Evolutionary conservation across 2,329 filamentous ascomycete species (phyloP).

Genomic region (Fusarium verrucosum): DNA sequence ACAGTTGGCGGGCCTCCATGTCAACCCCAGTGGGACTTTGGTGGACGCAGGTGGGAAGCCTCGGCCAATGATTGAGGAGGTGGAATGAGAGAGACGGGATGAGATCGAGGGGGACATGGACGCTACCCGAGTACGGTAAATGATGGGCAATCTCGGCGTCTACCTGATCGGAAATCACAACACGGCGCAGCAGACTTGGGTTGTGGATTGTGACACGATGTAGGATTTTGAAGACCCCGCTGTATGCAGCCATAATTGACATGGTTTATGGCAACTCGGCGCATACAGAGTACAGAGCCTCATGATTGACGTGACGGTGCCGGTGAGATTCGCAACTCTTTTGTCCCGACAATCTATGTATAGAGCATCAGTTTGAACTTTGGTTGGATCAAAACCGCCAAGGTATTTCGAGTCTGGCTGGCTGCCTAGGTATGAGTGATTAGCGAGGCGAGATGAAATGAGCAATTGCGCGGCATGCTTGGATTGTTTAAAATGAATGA

Average conservation of each 20-base stretch:
- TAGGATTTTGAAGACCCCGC: conserved; percentile 10
- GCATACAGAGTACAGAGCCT: conserved; percentile 7
- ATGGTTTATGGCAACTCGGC: neutral
- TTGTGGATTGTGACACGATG: conserved; percentile 30
- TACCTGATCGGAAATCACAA: conserved; percentile 32
- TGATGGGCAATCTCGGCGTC: conserved; percentile 41
- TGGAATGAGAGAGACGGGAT: conserved; percentile 59
- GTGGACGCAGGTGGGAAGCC: conserved; percentile 40
- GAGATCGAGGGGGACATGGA: conserved; percentile 20
- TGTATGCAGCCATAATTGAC: conserved; percentile 3
- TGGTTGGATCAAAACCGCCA: conserved; percentile 18
- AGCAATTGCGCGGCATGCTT: conserved; percentile 24
- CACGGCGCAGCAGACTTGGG: conserved; percentile 23
- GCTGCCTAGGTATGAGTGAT: conserved; percentile 5
- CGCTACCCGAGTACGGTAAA: conserved; percentile 30
- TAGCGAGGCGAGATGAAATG: conserved; percentile 22
- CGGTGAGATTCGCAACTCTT: neutral
- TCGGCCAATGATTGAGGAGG: conserved; percentile 65
- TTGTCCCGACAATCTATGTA: neutral
- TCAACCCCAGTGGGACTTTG: conserved; percentile 45
- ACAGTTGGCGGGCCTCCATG: conserved; percentile 52
- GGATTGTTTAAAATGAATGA: neutral
- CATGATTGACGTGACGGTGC: conserved; percentile 4
- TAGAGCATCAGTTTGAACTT: neutral
- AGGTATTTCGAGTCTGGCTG: conserved; percentile 15